Evolutionary conservation across 257 asterid genomes (phyloP).

Genomic region (Nyctanthes arbortristis): DNA sequence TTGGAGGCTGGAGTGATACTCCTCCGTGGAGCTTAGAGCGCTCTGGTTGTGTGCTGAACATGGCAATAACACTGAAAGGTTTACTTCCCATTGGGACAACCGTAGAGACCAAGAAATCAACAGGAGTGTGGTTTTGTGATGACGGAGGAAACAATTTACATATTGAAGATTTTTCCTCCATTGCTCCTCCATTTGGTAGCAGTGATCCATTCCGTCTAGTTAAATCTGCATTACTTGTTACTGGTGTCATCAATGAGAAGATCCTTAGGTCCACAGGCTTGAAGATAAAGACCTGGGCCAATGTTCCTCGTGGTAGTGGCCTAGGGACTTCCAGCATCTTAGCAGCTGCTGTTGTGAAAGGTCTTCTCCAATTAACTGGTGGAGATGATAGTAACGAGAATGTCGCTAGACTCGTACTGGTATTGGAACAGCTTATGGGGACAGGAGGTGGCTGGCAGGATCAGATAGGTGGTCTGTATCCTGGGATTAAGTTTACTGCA

Average conservation of each 20-base stretch:
- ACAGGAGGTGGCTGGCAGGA: slow-evolving; percentile 99
- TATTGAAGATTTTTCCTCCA: slow-evolving; percentile 50
- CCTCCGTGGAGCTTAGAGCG: slow-evolving; percentile 99
- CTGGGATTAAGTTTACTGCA: slow-evolving; percentile 83
- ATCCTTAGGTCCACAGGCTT: slow-evolving; percentile 53
- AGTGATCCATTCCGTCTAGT: slow-evolving; percentile 88
- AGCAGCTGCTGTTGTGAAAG: slow-evolving; percentile 95
- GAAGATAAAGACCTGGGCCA: slow-evolving; percentile 90
- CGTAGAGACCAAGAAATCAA: slow-evolving; percentile 56
- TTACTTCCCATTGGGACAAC: slow-evolving; percentile 82
- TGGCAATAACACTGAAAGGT: slow-evolving; percentile 79
- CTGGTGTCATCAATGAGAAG: slow-evolving; percentile 44
- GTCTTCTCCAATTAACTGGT: slow-evolving; percentile 68
- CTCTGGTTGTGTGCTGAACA: slow-evolving; percentile 86
- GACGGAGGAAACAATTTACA: slow-evolving; percentile 61
- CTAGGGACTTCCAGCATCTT: slow-evolving; percentile 96
- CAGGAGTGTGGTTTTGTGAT: slow-evolving; percentile 57
- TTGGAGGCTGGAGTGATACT: slow-evolving; percentile 98
- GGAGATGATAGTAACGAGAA: slow-evolving; percentile 83
- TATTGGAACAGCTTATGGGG: slow-evolving; percentile 92
- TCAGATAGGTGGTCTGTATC: slow-evolving; percentile 94
- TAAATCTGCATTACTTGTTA: slow-evolving; percentile 84
- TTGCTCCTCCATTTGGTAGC: slow-evolving; percentile 72
- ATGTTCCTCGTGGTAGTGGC: slow-evolving; percentile 98
- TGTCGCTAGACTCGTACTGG: slow-evolving; percentile 83